Percentiles rank a stretch among this genome's conserved stretches.
Evolutionary conservation across 305 asterid genomes (phyloP).

Genomic region (Fraxinus floribunda): DNA sequence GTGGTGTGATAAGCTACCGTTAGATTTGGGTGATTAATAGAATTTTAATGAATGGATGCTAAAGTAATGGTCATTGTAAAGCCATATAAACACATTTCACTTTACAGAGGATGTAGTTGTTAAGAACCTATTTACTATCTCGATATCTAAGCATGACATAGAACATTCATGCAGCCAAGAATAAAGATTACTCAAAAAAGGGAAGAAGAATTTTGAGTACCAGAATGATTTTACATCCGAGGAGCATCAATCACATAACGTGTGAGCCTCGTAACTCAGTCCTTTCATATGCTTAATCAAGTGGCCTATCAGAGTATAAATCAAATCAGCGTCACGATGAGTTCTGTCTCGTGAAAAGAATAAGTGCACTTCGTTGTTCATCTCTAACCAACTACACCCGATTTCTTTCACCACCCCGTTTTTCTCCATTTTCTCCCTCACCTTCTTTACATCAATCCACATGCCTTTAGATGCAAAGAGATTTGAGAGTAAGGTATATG

Average conservation of each 20-base stretch:
- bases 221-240: background rate
- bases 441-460: slow-evolving; percentile 44
- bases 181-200: background rate
- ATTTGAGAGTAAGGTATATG: slow-evolving; percentile 45
- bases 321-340: slow-evolving; percentile 28
- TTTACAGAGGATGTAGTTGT: background rate
- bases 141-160: background rate
- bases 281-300: slow-evolving; percentile 37
- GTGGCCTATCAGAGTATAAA: slow-evolving; percentile 23
- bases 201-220: background rate
- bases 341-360: slow-evolving; percentile 33
- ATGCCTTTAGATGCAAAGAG: slow-evolving; percentile 43
- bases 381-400: slow-evolving; percentile 50
- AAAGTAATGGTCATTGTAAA: background rate
- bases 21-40: background rate
- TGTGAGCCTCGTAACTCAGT: slow-evolving; percentile 9
- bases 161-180: background rate
- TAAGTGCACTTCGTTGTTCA: slow-evolving; percentile 32
- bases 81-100: background rate
- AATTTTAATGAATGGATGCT: background rate
- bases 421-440: slow-evolving; percentile 45
- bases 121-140: background rate
- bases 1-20: background rate
- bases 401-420: slow-evolving; percentile 40
- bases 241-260: background rate